A percentile compares a stretch with the other conserved stretches of the same genome.
Evolutionary conservation across 257 asterid genomes (phyloP).

Genomic region (Solanum lycopersicoides): DNA sequence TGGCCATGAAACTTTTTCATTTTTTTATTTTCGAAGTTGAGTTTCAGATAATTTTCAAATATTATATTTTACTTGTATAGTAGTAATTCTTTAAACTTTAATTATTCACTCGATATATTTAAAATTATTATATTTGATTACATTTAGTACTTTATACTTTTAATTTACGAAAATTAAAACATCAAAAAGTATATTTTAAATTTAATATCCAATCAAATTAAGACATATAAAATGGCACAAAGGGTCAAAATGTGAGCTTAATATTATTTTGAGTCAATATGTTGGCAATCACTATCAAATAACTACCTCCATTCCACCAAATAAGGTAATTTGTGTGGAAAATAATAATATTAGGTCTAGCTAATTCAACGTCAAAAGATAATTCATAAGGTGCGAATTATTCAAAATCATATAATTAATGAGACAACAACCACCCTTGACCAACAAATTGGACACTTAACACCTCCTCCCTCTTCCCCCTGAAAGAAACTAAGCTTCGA

Average conservation of each 20-base stretch:
- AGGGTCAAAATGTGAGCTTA: background rate
- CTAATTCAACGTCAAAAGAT: background rate
- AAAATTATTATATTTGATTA: background rate
- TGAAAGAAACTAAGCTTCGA: background rate
- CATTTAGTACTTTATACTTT: background rate
- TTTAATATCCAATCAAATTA: background rate
- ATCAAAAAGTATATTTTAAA: background rate
- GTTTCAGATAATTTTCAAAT: background rate
- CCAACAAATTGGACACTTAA: background rate
- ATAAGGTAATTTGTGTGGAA: background rate
- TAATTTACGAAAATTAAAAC: background rate
- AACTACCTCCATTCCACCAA: background rate
- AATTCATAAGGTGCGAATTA: background rate
- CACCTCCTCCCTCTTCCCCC: background rate
- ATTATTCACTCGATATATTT: background rate
- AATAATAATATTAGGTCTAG: background rate
- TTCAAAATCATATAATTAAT: background rate
- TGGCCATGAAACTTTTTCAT: fast-evolving
- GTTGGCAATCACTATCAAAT: background rate
- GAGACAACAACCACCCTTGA: background rate
- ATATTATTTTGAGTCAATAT: background rate
- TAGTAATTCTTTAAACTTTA: background rate
- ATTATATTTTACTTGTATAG: background rate
- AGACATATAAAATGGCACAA: background rate
- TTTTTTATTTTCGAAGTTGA: background rate